These are phyloP conservation scores for Tolypocladium tropicale DNA, from an alignment of 2,329 filamentous ascomycete genomes.

Conservation along the genomic window DNA sequence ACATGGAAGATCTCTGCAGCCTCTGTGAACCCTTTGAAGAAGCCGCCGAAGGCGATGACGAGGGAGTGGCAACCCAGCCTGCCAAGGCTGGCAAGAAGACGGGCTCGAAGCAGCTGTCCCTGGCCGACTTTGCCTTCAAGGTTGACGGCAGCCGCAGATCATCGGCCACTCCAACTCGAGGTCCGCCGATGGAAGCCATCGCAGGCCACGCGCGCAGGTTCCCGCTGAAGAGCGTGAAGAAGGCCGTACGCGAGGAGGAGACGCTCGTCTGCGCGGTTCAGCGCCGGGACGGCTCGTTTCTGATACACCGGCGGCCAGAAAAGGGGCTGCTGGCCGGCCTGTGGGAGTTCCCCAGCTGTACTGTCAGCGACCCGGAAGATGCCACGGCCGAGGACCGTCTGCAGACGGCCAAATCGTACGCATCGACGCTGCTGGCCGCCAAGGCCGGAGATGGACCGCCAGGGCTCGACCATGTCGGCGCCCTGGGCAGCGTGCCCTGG, in stretches of 20 bases:
- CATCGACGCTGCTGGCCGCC: constrained; percentile 14
- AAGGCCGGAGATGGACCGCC: background rate
- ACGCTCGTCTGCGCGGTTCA: constrained; percentile 43
- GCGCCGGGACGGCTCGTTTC: constrained; percentile 29
- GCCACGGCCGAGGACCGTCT: constrained; percentile 20
- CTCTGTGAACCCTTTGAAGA: constrained; percentile 38
- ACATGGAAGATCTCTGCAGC: constrained; percentile 41
- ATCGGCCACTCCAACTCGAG: background rate
- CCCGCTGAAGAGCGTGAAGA: constrained; percentile 40
- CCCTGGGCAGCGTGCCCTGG: constrained; percentile 45
- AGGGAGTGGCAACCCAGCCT: constrained; percentile 5
- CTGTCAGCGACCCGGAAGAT: constrained; percentile 15
- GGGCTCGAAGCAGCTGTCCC: constrained; percentile 16
- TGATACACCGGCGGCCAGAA: constrained; percentile 39
- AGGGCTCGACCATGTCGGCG: constrained; percentile 21
- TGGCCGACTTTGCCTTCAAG: constrained; percentile 26
- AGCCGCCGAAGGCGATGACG: constrained; percentile 11
- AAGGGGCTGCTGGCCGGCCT: constrained; percentile 44
- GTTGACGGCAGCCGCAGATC: constrained; percentile 1
- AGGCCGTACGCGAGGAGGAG: constrained; percentile 40
- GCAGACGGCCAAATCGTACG: constrained; percentile 24
- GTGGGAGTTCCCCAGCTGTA: constrained; percentile 45
- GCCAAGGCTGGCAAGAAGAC: constrained; percentile 7
- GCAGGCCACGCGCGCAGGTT: constrained; percentile 38
- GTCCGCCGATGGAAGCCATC: constrained; percentile 15